phyloP scores from a whole-genome alignment of 441 rosid species.

The Theobroma grandiflorum region DNA sequence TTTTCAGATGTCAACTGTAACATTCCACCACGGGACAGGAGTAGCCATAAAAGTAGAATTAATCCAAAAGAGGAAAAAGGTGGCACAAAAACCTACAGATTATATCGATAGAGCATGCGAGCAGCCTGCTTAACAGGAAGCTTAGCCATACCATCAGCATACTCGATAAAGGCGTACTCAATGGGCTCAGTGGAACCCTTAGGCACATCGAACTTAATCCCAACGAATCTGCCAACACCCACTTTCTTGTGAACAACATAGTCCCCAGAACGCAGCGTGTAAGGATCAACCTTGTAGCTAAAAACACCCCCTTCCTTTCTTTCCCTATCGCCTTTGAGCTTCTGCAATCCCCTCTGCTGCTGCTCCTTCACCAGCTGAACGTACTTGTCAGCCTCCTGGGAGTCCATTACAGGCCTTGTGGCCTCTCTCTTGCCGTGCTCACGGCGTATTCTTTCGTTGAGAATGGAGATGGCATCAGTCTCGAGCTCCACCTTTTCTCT shows the following conservation, averaged over 20 bases:
- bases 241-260: slow-evolving; percentile 98
- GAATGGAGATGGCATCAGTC: slow-evolving; percentile 67
- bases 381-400: slow-evolving; percentile 88
- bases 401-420: slow-evolving; percentile 65
- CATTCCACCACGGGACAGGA: not conserved
- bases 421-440: slow-evolving; percentile 70
- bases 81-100: slow-evolving; percentile 62
- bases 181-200: slow-evolving; percentile 66
- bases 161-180: slow-evolving; percentile 90
- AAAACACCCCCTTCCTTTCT: slow-evolving; percentile 47
- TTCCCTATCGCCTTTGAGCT: slow-evolving; percentile 74
- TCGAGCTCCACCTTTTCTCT: slow-evolving; percentile 51
- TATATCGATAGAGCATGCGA: slow-evolving; percentile 90
- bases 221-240: slow-evolving; percentile 90
- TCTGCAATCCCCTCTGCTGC: slow-evolving; percentile 91
- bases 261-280: slow-evolving; percentile 74
- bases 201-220: slow-evolving; percentile 76
- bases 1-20: slow-evolving; percentile 8
- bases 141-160: slow-evolving; percentile 98
- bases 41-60: not conserved
- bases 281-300: slow-evolving; percentile 91
- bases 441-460: slow-evolving; percentile 83
- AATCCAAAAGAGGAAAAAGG: not conserved
- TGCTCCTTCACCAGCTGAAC: slow-evolving; percentile 83
- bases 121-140: slow-evolving; percentile 96